Conservation (phyloP, 169 alveolate species). For the Eimeria falciformis region DNA sequence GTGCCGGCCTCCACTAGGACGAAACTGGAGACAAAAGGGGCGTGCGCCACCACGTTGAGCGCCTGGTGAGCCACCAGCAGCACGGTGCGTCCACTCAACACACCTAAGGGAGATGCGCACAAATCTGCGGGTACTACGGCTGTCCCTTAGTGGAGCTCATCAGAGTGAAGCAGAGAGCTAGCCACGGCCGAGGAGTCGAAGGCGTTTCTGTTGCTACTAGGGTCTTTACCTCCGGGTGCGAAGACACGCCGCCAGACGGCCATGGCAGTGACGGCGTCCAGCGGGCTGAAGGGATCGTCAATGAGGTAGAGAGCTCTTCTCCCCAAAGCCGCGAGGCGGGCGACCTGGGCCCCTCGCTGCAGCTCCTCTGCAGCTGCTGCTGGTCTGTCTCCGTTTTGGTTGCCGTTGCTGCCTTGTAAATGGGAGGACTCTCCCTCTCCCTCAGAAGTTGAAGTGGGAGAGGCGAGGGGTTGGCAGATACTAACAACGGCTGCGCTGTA, state of each 20-base stretch:
- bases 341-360: neutral
- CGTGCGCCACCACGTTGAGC: neutral
- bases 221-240: slow-evolving; percentile 49
- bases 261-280: slow-evolving; percentile 80
- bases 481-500: slow-evolving; percentile 52
- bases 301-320: slow-evolving; percentile 74
- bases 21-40: neutral
- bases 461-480: neutral
- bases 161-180: neutral
- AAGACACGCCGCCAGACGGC: slow-evolving; percentile 42
- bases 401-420: neutral
- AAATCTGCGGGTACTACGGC: neutral
- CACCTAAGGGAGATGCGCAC: neutral
- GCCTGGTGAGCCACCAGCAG: slow-evolving; percentile 61
- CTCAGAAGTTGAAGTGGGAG: neutral
- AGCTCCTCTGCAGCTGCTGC: neutral
- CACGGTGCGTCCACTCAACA: slow-evolving; percentile 47
- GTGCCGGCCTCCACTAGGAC: slow-evolving; percentile 25
- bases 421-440: neutral
- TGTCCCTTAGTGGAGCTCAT: no score
- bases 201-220: neutral
- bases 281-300: slow-evolving; percentile 84
- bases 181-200: no score
- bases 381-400: neutral
- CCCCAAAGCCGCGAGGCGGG: neutral